phyloP scores from a whole-genome alignment of 345 rosid genomes.

The Aethionema arabicum region DNA sequence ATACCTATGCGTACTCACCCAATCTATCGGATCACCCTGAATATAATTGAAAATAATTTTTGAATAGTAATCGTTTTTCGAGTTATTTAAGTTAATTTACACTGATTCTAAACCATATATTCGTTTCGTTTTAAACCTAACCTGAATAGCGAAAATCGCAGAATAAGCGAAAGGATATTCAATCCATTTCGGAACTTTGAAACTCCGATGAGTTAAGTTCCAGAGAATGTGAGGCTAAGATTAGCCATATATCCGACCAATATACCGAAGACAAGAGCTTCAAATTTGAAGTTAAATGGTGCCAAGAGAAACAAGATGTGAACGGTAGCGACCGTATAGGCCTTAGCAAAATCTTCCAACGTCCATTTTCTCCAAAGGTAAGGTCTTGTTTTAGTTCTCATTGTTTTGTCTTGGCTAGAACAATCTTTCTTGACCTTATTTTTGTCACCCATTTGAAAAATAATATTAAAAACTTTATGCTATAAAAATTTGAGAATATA shows the following conservation, averaged over 20 bases:
- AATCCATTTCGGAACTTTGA: conserved; percentile 41
- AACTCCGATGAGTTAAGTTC: conserved; percentile 37
- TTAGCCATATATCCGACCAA: conserved; percentile 15
- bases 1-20: conserved; percentile 43
- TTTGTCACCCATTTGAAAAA: conserved; percentile 25
- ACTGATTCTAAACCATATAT: neutral
- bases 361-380: conserved; percentile 33
- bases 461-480: neutral
- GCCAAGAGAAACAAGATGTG: conserved; percentile 30
- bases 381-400: conserved; percentile 18
- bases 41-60: neutral
- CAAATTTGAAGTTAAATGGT: conserved; percentile 35
- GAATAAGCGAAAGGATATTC: conserved; percentile 38
- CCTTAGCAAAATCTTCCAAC: conserved; percentile 18
- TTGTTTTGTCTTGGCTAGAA: conserved; percentile 26
- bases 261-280: conserved; percentile 29
- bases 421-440: conserved; percentile 20
- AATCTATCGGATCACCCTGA: conserved; percentile 40
- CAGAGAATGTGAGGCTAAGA: conserved; percentile 38
- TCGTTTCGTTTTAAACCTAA: neutral
- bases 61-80: too few species aligned
- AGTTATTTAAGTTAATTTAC: too few species aligned
- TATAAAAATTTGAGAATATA: conserved; percentile 7
- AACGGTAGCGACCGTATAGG: conserved; percentile 31
- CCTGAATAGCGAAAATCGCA: conserved; percentile 38